These are phyloP conservation scores for Cladosporium colombiae DNA, from an alignment of 2,329 filamentous ascomycete species.

Conservation along the genomic window DNA sequence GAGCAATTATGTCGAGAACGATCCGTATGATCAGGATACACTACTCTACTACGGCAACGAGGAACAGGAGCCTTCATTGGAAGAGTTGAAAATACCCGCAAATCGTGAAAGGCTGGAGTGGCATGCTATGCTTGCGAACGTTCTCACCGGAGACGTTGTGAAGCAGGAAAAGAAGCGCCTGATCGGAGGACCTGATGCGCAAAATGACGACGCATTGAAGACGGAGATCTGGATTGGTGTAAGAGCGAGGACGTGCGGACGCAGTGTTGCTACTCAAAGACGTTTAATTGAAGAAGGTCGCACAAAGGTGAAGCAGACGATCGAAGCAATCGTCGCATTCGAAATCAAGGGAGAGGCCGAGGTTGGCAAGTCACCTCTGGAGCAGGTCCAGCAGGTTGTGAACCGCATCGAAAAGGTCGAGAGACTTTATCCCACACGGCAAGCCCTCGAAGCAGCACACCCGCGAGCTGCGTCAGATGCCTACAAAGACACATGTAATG, in stretches of 20 bases:
- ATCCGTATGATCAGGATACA: slow-evolving; percentile 86
- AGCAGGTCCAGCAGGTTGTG: slow-evolving; percentile 89
- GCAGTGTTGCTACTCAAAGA: slow-evolving; percentile 79
- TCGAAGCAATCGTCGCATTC: slow-evolving; percentile 90
- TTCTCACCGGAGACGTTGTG: slow-evolving; percentile 93
- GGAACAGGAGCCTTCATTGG: slow-evolving; percentile 80
- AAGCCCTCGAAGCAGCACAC: slow-evolving; percentile 72
- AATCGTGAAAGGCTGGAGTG: slow-evolving; percentile 92
- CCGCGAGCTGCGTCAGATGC: slow-evolving; percentile 73
- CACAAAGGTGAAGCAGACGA: slow-evolving; percentile 66
- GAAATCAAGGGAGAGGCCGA: slow-evolving; percentile 92
- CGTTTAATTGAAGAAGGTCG: slow-evolving; percentile 87
- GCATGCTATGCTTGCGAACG: slow-evolving; percentile 96
- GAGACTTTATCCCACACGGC: slow-evolving; percentile 77
- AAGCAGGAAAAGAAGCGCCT: slow-evolving; percentile 96
- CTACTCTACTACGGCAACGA: slow-evolving; percentile 92
- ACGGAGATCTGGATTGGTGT: slow-evolving; percentile 85
- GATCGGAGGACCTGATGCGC: slow-evolving; percentile 77
- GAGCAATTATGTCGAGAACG: slow-evolving; percentile 77
- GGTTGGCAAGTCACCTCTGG: slow-evolving; percentile 79
- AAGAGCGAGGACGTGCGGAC: slow-evolving; percentile 78
- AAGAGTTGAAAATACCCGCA: slow-evolving; percentile 83
- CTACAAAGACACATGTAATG: slow-evolving; percentile 81
- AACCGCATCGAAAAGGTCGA: slow-evolving; percentile 89
- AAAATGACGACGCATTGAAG: slow-evolving; percentile 67